phyloP scores from a whole-genome alignment of 306 rosid species.

The Cercis canadensis region DNA sequence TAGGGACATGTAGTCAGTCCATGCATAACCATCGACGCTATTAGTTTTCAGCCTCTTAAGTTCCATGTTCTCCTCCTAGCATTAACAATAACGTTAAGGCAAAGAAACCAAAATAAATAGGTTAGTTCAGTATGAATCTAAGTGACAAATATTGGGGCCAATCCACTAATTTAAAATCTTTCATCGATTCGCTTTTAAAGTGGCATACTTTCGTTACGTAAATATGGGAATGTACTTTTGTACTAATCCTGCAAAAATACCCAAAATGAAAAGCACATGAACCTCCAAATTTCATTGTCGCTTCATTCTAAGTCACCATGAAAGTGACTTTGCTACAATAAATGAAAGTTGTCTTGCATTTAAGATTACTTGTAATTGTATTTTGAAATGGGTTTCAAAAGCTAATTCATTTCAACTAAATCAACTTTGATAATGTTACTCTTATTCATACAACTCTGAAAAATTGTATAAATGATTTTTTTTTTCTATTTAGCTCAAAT shows the following conservation, averaged over 20 bases:
- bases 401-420: background rate
- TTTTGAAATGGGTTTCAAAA: too few species aligned
- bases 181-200: background rate
- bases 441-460: too few species aligned
- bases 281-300: constrained; percentile 20
- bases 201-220: background rate
- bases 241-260: constrained; percentile 6
- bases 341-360: too few species aligned
- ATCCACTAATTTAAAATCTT: background rate
- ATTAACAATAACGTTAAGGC: constrained; percentile 9
- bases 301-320: constrained; percentile 4
- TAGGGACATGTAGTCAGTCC: constrained; percentile 89
- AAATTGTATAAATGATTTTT: too few species aligned
- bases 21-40: constrained; percentile 48
- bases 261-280: constrained; percentile 1
- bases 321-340: background rate
- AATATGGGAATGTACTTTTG: constrained; percentile 21
- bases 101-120: constrained; percentile 14
- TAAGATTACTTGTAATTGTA: too few species aligned
- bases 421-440: too few species aligned
- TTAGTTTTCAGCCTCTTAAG: constrained; percentile 63
- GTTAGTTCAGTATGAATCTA: too few species aligned
- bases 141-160: constrained; percentile 2
- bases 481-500: too few species aligned
- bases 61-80: constrained; percentile 89